phyloP scores from a whole-genome alignment of 441 rosid species.

The Populus hybrid region DNA sequence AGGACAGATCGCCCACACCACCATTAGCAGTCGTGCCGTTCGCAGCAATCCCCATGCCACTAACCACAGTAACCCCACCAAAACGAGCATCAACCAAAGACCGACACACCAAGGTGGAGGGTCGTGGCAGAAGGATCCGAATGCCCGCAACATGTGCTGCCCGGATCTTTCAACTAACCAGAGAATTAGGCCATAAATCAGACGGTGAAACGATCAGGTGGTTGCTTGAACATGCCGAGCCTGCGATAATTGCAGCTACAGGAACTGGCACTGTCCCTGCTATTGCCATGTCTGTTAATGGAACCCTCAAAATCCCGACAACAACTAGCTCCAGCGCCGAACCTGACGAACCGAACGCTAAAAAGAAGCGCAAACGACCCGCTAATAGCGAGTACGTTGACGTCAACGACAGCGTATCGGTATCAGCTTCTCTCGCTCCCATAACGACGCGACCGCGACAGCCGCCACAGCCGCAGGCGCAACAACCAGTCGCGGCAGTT shows the following conservation, averaged over 20 bases:
- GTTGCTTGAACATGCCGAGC: slow-evolving; percentile 61
- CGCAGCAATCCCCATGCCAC: slow-evolving; percentile 34
- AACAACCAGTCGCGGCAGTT: slow-evolving; percentile 9
- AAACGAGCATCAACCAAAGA: slow-evolving; percentile 59
- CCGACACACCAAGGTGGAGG: slow-evolving; percentile 81
- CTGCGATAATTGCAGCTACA: slow-evolving; percentile 65
- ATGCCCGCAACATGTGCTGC: slow-evolving; percentile 70
- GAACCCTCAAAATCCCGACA: slow-evolving; percentile 65
- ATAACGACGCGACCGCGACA: slow-evolving; percentile 19
- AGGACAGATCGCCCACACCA: slow-evolving; percentile 7
- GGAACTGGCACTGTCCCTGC: slow-evolving; percentile 79
- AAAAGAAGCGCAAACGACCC: slow-evolving; percentile 48
- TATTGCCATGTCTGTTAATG: slow-evolving; percentile 72
- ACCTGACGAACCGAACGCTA: slow-evolving; percentile 28
- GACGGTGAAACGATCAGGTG: slow-evolving; percentile 73
- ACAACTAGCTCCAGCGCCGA: slow-evolving; percentile 27
- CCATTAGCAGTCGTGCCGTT: slow-evolving; percentile 28
- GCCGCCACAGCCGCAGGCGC: not conserved
- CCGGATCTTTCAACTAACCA: slow-evolving; percentile 68
- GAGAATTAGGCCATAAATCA: slow-evolving; percentile 65
- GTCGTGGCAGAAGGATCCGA: slow-evolving; percentile 70
- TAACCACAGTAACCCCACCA: slow-evolving; percentile 26
- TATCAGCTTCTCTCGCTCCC: slow-evolving; percentile 55
- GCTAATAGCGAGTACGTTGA: slow-evolving; percentile 60
- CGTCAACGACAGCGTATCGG: slow-evolving; percentile 26